Evolutionary conservation across 2,329 filamentous ascomycete genomes (phyloP), one percentile per base, ranked within the genome.

Genomic region (Lachnellula cervina): DNA sequence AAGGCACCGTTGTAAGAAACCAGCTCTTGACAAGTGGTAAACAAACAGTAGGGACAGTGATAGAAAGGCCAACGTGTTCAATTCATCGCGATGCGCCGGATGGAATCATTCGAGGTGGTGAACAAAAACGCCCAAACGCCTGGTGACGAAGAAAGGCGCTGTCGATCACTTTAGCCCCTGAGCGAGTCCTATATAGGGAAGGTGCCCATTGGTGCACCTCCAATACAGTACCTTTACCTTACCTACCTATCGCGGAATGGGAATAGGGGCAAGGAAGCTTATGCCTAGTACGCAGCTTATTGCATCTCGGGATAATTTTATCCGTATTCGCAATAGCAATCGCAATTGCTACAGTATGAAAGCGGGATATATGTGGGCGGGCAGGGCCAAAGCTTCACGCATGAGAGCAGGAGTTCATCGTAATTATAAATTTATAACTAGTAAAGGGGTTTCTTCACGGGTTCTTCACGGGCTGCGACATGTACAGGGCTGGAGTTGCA

Each of bases 51-150:
- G 43, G 19, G 43, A 46, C 32, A 52, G 51, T 46, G 21, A 50
- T 40, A 49, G 28, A 51, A 47, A 53, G 51, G 51, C 32, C 51
- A 53, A 34, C 43, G 51, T 53, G 51, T 47, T 34, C 32, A 34
- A 8, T 52, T 8, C 13, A 19, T 21, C 11, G 9, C 5, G 43
- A 25, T 21, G n/a, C 21, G 43, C n/a, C 5, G 21, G 21, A 21
- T 45, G 11, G 40, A 52, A 17, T 25, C n/a, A 45, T 23, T n/a
- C n/a, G 14, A n/a, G 14, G 25, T 35, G 9, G 14, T 49, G 47
- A 32, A 32, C 50, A 32, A 43, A 43, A 42, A 42, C 25, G 32
- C 45, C 44, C 28, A 35, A n/a, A 48, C 21, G 28, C 49, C 37
- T 19, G 34, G 28, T 25, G 21, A 49, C 16, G 37, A 37, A 28